Percentiles rank a stretch among this genome's conserved stretches.
These are phyloP conservation scores for Ustilago lituana DNA, from an alignment of 1,284 basidiomycete species.

Conservation along the genomic window DNA sequence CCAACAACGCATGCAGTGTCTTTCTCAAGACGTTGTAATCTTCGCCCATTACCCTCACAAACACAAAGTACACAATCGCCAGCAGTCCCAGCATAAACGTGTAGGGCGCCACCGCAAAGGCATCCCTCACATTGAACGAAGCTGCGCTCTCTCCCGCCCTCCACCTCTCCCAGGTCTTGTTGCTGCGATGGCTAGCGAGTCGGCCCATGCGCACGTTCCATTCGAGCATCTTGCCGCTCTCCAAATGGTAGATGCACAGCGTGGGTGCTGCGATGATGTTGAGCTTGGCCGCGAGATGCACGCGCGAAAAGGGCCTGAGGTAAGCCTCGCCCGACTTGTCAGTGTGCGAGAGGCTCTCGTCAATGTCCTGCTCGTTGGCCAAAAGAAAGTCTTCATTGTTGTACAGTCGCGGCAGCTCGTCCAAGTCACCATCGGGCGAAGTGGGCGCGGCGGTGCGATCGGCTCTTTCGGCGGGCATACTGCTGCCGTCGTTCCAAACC, in stretches of 20 bases:
- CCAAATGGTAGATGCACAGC: conserved; percentile 66
- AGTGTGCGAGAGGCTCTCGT: conserved; percentile 58
- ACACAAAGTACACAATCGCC: conserved; percentile 40
- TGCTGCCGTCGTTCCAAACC: conserved; percentile 68
- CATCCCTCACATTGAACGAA: conserved; percentile 48
- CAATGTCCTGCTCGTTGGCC: conserved; percentile 67
- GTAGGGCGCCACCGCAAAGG: conserved; percentile 34
- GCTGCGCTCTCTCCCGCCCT: conserved; percentile 56
- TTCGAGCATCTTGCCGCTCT: conserved; percentile 60
- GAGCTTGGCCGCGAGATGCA: conserved; percentile 67
- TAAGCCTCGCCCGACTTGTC: conserved; percentile 64
- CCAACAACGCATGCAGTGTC: conserved; percentile 14
- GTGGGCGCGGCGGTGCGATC: conserved; percentile 28
- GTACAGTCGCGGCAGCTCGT: conserved; percentile 46
- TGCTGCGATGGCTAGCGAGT: conserved; percentile 10
- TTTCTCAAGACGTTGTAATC: conserved; percentile 37
- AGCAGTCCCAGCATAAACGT: conserved; percentile 32
- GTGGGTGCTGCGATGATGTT: conserved; percentile 67
- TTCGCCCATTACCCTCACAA: conserved; percentile 41
- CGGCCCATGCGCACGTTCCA: conserved; percentile 59
- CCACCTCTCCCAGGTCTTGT: conserved; percentile 64
- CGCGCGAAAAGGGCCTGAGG: conserved; percentile 67
- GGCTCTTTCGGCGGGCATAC: conserved; percentile 39
- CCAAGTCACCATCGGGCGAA: conserved; percentile 18
- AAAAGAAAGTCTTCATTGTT: conserved; percentile 67